A percentile compares a stretch with the other conserved stretches of the same genome.
Conservation (phyloP, 2,329 filamentous ascomycete genomes). For the Purpureocillium takamizusanense region DNA sequence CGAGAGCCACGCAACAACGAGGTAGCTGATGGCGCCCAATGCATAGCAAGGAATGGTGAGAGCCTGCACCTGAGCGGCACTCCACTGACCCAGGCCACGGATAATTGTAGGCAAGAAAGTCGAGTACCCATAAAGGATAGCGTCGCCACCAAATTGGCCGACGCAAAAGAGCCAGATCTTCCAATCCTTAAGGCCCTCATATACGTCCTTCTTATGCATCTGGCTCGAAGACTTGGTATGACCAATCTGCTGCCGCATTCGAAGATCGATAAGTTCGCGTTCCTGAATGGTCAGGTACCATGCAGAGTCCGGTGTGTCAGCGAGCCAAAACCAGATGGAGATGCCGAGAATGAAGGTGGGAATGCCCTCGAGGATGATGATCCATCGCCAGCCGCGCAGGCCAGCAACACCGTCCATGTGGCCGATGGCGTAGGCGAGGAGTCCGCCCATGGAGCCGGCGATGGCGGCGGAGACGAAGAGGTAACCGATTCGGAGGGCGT, state of each 20-base stretch:
- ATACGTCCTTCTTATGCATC: background rate
- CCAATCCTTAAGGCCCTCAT: background rate
- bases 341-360: conserved; percentile 31
- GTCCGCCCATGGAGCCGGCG: conserved; percentile 28
- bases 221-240: too few relatives aligned
- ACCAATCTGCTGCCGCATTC: background rate
- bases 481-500: conserved; percentile 43
- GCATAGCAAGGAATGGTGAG: conserved; percentile 49
- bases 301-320: conserved; percentile 34
- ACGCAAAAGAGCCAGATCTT: background rate
- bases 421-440: conserved; percentile 37
- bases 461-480: conserved; percentile 39
- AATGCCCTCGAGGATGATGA: conserved; percentile 41
- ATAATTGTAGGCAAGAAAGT: conserved; percentile 50
- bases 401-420: conserved; percentile 36
- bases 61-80: conserved; percentile 38
- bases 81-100: conserved; percentile 37
- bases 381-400: conserved; percentile 37
- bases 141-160: conserved; percentile 40
- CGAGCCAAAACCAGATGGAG: conserved; percentile 36
- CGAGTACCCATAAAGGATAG: conserved; percentile 46
- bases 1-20: conserved; percentile 34
- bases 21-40: conserved; percentile 35
- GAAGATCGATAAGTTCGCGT: conserved; percentile 34
- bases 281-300: conserved; percentile 40